Evolutionary conservation across 2,329 filamentous ascomycete species (phyloP), one percentile per base, ranked within the genome.

Genomic region (Aspergillus candidus): DNA sequence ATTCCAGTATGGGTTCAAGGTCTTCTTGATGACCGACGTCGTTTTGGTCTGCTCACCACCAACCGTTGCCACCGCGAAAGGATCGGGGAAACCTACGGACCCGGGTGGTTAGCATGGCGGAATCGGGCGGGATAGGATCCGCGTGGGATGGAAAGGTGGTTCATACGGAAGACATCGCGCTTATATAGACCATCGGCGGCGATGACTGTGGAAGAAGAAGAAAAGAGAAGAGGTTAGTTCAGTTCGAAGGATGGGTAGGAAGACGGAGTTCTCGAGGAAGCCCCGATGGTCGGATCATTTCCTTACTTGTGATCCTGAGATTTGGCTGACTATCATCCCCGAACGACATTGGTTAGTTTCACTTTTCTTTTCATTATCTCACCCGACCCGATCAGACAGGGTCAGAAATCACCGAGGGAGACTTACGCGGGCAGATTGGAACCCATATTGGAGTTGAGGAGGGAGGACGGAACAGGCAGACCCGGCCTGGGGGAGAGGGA

Each of bases 1-100:
- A 70, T 98, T 98, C 93, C 93, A 98, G 69, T 98, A 98, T n/a
- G 93, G 93, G 69, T 96, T 97, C 69, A 98, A 74, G 10, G 93
- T 97, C 72, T 93, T 86, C 72, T 96, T 97, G 68, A 93, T 94
- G 56, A 97, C 93, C 32, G 84, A 84, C 10, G 93, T 98, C n/a
- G 93, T 97, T 71, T 90, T 88, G 46, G 93, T 98, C 74, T 98
- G 93, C 71, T 98, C 93, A 67, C 93, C 93, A 70, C 90, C 91
- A 70, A 97, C 83, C 46, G 93, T 98, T 57, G 90, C 91, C 54
- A 98, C 93, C 36, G 93, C 91, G 66, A 98, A 98, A 17, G 93
- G 93, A 69, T 98, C 93, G 47, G 93, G 93, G 57, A 97, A 95
- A 65, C 91, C 93, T 97, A 48, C 50, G 42, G 48, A 43, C 30